These are phyloP conservation scores for Euphorbia tirucalli DNA, from an alignment of 345 rosid species.

Conservation along the genomic window DNA sequence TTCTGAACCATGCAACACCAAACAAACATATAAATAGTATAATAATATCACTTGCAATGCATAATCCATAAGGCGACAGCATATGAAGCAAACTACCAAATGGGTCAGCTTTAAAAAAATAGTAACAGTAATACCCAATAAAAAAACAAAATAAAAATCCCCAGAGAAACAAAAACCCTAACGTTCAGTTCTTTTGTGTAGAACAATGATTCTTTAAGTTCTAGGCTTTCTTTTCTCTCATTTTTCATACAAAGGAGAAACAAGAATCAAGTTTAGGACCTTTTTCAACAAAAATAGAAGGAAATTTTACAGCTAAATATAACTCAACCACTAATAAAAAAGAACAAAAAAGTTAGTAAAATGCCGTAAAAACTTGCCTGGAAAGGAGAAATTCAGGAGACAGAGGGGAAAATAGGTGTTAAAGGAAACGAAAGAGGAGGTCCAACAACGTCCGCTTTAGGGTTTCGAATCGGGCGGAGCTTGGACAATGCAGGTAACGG, in stretches of 20 bases:
- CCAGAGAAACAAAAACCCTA: conserved; percentile 9
- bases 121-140: background rate
- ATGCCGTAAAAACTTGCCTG: conserved; percentile 22
- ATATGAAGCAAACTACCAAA: background rate
- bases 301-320: background rate
- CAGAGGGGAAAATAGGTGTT: background rate
- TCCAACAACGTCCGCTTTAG: conserved; percentile 20
- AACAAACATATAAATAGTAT: background rate
- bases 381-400: background rate
- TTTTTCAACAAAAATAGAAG: too few species aligned
- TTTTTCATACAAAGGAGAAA: background rate
- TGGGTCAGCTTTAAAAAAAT: too few species aligned
- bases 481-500: conserved; percentile 29
- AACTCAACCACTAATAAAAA: background rate
- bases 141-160: background rate
- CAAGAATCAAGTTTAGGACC: too few species aligned
- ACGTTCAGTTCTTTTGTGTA: too few species aligned
- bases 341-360: too few species aligned
- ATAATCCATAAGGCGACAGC: background rate
- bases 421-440: background rate
- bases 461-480: conserved; percentile 24
- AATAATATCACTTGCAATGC: background rate
- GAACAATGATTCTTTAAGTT: background rate
- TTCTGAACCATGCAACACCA: conserved; percentile 18
- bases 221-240: background rate